Conservation (phyloP, 225 moss, liverwort and hornwort genomes). For the Physcomitrellopsis africana region DNA sequence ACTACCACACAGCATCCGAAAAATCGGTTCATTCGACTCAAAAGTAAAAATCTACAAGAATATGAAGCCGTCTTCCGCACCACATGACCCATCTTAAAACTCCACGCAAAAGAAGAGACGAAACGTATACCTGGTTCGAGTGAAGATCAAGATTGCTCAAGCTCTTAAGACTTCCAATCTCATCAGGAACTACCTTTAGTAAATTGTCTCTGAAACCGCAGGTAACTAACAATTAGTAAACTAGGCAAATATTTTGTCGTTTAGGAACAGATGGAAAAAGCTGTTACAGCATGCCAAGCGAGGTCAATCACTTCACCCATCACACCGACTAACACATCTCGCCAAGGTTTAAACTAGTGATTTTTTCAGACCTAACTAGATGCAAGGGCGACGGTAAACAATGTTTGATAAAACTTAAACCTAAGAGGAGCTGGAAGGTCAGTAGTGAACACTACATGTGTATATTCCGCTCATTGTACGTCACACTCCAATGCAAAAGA, state of each 20-base stretch:
- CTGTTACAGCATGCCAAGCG: background rate
- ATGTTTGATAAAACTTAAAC: background rate
- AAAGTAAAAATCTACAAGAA: constrained; percentile 9
- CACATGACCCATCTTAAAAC: background rate
- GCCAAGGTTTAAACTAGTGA: constrained; percentile 11
- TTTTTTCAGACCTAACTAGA: constrained; percentile 8
- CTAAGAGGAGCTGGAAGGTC: background rate
- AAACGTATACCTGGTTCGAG: constrained; percentile 66
- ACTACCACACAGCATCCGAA: background rate
- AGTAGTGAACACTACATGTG: constrained; percentile 23
- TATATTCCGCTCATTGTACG: constrained; percentile 4
- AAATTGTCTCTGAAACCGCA: constrained; percentile 69
- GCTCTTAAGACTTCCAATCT: constrained; percentile 61
- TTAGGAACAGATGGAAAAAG: background rate
- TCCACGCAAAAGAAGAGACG: background rate
- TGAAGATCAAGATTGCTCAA: constrained; percentile 93
- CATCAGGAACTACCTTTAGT: constrained; percentile 72
- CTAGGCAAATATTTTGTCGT: background rate
- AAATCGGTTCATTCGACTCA: background rate
- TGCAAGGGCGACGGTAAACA: background rate
- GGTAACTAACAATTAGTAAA: background rate
- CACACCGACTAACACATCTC: constrained; percentile 14
- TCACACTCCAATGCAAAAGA: constrained; percentile 25
- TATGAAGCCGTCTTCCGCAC: background rate
- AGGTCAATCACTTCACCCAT: background rate